phyloP scores from a whole-genome alignment of 441 rosid species.

The Adansonia rubrostipa region DNA sequence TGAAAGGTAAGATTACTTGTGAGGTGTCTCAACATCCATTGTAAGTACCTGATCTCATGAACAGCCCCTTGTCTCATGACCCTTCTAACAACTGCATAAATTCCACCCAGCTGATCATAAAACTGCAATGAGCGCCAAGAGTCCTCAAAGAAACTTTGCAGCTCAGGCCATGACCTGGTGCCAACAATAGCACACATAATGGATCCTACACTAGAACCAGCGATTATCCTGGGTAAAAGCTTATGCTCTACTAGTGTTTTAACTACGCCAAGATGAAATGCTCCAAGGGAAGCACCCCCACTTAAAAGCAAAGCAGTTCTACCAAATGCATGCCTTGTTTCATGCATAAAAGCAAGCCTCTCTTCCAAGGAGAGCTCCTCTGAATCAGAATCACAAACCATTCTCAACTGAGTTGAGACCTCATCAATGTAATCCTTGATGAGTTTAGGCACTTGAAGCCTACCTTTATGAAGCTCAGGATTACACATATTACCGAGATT shows the following conservation, averaged over 20 bases:
- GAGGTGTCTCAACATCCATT: slow-evolving; percentile 80
- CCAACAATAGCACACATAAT: slow-evolving; percentile 81
- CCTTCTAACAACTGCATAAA: slow-evolving; percentile 78
- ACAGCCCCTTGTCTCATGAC: slow-evolving; percentile 86
- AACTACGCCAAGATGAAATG: slow-evolving; percentile 86
- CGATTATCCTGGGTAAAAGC: slow-evolving; percentile 83
- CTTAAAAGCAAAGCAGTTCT: slow-evolving; percentile 95
- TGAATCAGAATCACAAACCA: slow-evolving; percentile 82
- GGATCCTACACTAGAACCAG: slow-evolving; percentile 97
- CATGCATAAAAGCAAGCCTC: slow-evolving; percentile 91
- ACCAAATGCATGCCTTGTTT: slow-evolving; percentile 93
- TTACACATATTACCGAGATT: slow-evolving; percentile 98
- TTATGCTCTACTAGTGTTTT: slow-evolving; percentile 85
- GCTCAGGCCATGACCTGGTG: slow-evolving; percentile 93
- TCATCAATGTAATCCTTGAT: slow-evolving; percentile 91
- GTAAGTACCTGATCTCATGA: slow-evolving; percentile 87
- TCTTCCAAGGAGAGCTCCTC: slow-evolving; percentile 90
- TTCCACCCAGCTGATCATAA: slow-evolving; percentile 90
- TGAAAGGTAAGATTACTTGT: slow-evolving; percentile 95
- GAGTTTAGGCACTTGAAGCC: slow-evolving; percentile 88
- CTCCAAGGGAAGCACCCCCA: slow-evolving; percentile 97
- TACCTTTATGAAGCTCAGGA: slow-evolving; percentile 92
- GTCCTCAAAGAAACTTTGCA: slow-evolving; percentile 86
- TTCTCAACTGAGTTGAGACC: slow-evolving; percentile 81
- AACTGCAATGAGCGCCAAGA: slow-evolving; percentile 76